phyloP scores from a whole-genome alignment of 208 protist genomes.

The Leishmania arabica region DNA sequence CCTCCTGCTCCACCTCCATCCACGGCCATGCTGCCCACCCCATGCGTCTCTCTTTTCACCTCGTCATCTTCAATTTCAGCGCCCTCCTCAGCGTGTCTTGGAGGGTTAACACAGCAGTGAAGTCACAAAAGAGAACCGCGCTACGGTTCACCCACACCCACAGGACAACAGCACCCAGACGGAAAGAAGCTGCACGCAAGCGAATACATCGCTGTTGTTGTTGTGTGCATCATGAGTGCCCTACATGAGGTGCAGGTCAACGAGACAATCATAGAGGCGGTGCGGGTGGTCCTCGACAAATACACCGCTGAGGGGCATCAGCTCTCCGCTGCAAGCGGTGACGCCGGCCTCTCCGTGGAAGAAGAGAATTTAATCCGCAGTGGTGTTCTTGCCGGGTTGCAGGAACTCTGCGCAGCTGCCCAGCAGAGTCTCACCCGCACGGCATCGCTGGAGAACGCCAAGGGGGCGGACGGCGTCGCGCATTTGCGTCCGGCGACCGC shows the following conservation, averaged over 20 bases:
- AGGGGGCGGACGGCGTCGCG: background rate
- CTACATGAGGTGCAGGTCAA: conserved; percentile 15
- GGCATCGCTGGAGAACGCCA: background rate
- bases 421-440: background rate
- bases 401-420: background rate
- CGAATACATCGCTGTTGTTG: background rate
- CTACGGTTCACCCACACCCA: background rate
- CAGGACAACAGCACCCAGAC: background rate
- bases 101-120: background rate
- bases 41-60: too few species aligned
- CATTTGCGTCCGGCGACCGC: background rate
- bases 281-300: conserved; percentile 19
- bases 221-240: background rate
- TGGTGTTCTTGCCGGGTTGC: conserved; percentile 10
- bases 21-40: too few species aligned
- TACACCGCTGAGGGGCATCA: conserved; percentile 8
- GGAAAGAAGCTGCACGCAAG: background rate
- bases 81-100: background rate
- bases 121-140: background rate
- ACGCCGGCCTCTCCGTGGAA: conserved; percentile 1
- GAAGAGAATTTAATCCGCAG: conserved; percentile 15
- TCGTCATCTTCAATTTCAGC: too few species aligned
- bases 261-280: conserved; percentile 23
- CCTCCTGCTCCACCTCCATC: too few species aligned
- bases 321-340: background rate